Percentiles rank a stretch among this genome's conserved stretches.
phyloP scores from a whole-genome alignment of 768 basidiomycete species.

The Boletus vinaceobasis region DNA sequence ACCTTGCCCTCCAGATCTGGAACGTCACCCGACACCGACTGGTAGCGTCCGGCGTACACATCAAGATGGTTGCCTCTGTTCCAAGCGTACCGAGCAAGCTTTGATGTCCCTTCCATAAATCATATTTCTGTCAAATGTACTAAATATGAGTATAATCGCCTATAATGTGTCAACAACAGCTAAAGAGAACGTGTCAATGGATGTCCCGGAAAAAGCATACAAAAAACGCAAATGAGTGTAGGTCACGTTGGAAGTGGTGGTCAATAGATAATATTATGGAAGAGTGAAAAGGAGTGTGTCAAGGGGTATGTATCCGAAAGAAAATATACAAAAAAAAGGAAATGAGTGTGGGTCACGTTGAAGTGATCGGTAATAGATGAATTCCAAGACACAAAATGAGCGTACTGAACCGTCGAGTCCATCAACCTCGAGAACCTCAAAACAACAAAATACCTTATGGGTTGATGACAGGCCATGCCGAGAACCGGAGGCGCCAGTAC shows the following conservation, averaged over 20 bases:
- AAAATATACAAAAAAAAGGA: not conserved
- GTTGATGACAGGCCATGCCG: not conserved
- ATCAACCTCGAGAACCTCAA: conserved; percentile 4
- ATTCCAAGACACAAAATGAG: conserved; percentile 16
- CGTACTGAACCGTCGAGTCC: conserved; percentile 13
- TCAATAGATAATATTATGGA: conserved; percentile 3
- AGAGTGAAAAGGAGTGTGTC: conserved; percentile 5
- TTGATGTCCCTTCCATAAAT: conserved; percentile 11
- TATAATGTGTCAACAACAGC: not conserved
- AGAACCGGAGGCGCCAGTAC: conserved; percentile 11
- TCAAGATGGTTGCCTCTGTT: conserved; percentile 48
- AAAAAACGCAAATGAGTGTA: not conserved
- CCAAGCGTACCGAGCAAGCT: conserved; percentile 7
- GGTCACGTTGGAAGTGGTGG: not conserved
- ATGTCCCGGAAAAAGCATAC: conserved; percentile 6
- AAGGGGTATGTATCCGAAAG: conserved; percentile 1
- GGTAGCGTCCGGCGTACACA: conserved; percentile 52
- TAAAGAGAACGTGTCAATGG: conserved; percentile 4
- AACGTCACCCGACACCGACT: conserved; percentile 49
- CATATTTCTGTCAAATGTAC: conserved; percentile 9
- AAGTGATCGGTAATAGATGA: conserved; percentile 2
- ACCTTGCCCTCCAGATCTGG: conserved; percentile 45
- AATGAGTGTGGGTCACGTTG: not conserved
- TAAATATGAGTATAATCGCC: conserved; percentile 12
- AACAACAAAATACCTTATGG: not conserved